Evolutionary conservation across 768 basidiomycete species (phyloP).

Genomic region (Collybia sordida): DNA sequence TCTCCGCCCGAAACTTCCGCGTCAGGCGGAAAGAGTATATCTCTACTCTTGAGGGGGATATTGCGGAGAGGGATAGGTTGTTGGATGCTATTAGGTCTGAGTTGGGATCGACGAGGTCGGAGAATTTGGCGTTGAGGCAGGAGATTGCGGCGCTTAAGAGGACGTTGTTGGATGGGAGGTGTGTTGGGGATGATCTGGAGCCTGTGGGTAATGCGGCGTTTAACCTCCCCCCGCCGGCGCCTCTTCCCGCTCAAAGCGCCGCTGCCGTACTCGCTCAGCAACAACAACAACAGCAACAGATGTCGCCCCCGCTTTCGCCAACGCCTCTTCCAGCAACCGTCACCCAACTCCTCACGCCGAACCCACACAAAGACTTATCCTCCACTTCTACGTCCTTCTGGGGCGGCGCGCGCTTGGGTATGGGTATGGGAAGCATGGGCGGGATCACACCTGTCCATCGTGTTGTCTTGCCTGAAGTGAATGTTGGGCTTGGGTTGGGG

Average conservation of each 20-base stretch:
- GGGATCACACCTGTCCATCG: conserved; percentile 86
- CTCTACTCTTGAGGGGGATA: conserved; percentile 88
- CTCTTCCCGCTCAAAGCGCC: conserved; percentile 41
- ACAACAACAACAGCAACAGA: background rate
- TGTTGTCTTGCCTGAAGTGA: conserved; percentile 73
- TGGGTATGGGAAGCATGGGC: conserved; percentile 39
- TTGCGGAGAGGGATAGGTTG: conserved; percentile 88
- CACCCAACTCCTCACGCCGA: conserved; percentile 48
- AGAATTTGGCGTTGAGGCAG: conserved; percentile 81
- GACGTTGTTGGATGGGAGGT: conserved; percentile 69
- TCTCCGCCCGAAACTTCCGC: conserved; percentile 93
- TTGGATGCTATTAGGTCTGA: conserved; percentile 86
- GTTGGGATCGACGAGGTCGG: conserved; percentile 73
- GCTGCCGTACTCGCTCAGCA: conserved; percentile 25
- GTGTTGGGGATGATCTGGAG: conserved; percentile 20
- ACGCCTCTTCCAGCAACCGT: background rate
- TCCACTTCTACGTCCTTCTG: conserved; percentile 68
- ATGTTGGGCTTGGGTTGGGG: conserved; percentile 7
- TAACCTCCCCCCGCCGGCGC: conserved; percentile 52
- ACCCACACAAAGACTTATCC: conserved; percentile 77
- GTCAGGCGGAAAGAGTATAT: conserved; percentile 96
- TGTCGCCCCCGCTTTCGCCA: conserved; percentile 11
- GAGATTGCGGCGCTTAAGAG: conserved; percentile 76
- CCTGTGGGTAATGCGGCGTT: conserved; percentile 8
- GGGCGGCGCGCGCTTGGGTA: conserved; percentile 60